phyloP scores from a whole-genome alignment of 208 protist species.

The Trypanosoma brucei region DNA sequence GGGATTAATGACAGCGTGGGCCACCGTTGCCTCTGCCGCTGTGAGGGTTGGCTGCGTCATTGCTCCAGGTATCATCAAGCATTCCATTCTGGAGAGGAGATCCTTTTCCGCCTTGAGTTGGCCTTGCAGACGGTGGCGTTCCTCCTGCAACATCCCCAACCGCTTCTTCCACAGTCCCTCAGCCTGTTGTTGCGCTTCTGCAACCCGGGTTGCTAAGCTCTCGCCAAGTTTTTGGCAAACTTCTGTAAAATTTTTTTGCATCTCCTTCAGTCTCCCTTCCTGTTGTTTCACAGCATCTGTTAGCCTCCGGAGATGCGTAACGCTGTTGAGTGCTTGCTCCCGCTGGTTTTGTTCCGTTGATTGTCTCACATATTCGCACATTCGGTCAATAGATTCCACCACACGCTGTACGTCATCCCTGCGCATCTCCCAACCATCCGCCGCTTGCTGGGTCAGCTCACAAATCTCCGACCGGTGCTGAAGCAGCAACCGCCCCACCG shows the following conservation, averaged over 20 bases:
- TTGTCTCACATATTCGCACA: slow-evolving; percentile 47
- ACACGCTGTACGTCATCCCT: slow-evolving; percentile 28
- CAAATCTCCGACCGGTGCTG: slow-evolving; percentile 50
- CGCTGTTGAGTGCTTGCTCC: slow-evolving; percentile 31
- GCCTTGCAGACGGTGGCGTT: slow-evolving; percentile 40
- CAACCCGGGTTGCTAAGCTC: slow-evolving; percentile 48
- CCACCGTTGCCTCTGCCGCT: neutral
- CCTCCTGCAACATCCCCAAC: slow-evolving; percentile 29
- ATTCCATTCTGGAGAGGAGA: slow-evolving; percentile 49
- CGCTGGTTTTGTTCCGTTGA: slow-evolving; percentile 31
- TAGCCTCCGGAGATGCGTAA: slow-evolving; percentile 42
- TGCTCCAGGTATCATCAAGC: slow-evolving; percentile 12
- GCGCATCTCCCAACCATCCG: slow-evolving; percentile 21
- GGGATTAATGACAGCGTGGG: neutral
- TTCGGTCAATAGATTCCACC: slow-evolving; percentile 19
- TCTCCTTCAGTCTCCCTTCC: slow-evolving; percentile 40
- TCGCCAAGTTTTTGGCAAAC: slow-evolving; percentile 39
- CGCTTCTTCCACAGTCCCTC: slow-evolving; percentile 58
- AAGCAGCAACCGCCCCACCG: slow-evolving; percentile 38
- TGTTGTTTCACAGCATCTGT: slow-evolving; percentile 51
- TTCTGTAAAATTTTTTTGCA: slow-evolving; percentile 49
- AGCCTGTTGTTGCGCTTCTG: slow-evolving; percentile 46
- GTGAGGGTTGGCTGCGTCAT: slow-evolving; percentile 12
- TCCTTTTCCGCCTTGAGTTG: slow-evolving; percentile 34
- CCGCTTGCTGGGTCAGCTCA: slow-evolving; percentile 37